Percentiles rank a stretch among this genome's conserved stretches.
phyloP scores from a whole-genome alignment of 352 stramenopile genomes.

The Phytophthora chlamydospora region DNA sequence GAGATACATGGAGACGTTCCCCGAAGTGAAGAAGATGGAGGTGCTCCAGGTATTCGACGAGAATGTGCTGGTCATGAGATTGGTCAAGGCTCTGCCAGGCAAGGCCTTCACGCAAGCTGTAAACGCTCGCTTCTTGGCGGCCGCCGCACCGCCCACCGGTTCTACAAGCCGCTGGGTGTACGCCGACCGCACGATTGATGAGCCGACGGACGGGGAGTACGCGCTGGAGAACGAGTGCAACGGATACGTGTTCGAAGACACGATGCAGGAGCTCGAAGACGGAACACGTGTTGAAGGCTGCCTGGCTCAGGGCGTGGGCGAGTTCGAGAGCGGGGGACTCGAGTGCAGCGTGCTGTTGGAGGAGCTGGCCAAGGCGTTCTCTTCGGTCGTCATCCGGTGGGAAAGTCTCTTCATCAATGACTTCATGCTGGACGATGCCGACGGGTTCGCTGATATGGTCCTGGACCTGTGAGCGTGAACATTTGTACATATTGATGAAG shows the following conservation, averaged over 20 bases:
- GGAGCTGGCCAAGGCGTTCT: conserved; percentile 66
- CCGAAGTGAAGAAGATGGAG: conserved; percentile 61
- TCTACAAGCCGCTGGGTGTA: conserved; percentile 57
- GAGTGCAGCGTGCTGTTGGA: conserved; percentile 53
- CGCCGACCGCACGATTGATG: conserved; percentile 56
- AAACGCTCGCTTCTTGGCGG: conserved; percentile 51
- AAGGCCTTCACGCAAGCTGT: conserved; percentile 55
- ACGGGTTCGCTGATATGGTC: conserved; percentile 49
- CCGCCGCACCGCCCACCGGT: conserved; percentile 44
- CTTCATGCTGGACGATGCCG: conserved; percentile 49
- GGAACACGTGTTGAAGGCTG: conserved; percentile 53
- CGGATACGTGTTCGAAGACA: conserved; percentile 70
- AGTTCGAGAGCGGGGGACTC: conserved; percentile 60
- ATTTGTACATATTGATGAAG: conserved; percentile 5
- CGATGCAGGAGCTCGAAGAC: conserved; percentile 37
- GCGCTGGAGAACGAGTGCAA: conserved; percentile 71
- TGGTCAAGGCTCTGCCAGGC: conserved; percentile 60
- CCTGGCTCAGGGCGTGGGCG: conserved; percentile 53
- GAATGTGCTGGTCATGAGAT: conserved; percentile 57
- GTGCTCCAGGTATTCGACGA: conserved; percentile 51
- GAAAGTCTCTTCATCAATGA: conserved; percentile 78
- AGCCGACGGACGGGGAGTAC: conserved; percentile 45
- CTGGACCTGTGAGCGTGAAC: conserved; percentile 35
- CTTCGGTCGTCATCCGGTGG: conserved; percentile 73
- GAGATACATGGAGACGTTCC: conserved; percentile 72